phyloP scores from a whole-genome alignment of 2,329 filamentous ascomycete species.

The Sarocladiaceae sp. region DNA sequence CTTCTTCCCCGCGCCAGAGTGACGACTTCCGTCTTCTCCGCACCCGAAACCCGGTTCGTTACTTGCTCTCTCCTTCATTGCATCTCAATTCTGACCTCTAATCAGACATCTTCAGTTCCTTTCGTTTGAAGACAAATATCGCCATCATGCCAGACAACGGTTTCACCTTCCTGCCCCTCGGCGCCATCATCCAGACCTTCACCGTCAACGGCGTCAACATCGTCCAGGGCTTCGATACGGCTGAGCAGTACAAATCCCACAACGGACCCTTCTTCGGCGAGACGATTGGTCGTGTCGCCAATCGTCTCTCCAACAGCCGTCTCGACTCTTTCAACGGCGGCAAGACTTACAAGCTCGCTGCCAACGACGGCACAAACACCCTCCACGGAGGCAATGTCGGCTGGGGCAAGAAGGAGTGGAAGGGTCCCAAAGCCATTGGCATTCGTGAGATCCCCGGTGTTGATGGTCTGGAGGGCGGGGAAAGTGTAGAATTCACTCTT shows the following conservation, averaged over 20 bases:
- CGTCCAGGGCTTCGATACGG: constrained; percentile 77
- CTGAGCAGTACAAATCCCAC: constrained; percentile 69
- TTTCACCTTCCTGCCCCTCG: constrained; percentile 75
- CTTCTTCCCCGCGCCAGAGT: no score
- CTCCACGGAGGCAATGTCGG: constrained; percentile 69
- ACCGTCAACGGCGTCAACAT: constrained; percentile 76
- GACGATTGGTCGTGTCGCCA: constrained; percentile 13
- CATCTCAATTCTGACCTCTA: no score
- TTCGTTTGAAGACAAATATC: constrained; percentile 74
- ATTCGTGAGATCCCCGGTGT: constrained; percentile 44
- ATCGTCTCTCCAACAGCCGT: constrained; percentile 4
- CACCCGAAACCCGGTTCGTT: background rate
- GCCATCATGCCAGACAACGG: constrained; percentile 73
- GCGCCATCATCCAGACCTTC: constrained; percentile 79
- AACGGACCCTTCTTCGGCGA: constrained; percentile 84
- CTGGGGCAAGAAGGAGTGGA: constrained; percentile 78
- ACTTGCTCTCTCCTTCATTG: background rate
- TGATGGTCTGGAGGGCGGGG: constrained; percentile 52
- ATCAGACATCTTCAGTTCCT: constrained; percentile 30
- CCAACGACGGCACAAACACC: constrained; percentile 75
- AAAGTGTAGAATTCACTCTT: constrained; percentile 63
- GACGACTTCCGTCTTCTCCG: background rate
- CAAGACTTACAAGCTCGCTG: constrained; percentile 62
- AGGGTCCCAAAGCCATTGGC: constrained; percentile 64
- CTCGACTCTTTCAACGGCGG: constrained; percentile 62